Evolutionary conservation across 331 rosid species (phyloP), one percentile per base, ranked within the genome.

Genomic region (Malus hybrid): DNA sequence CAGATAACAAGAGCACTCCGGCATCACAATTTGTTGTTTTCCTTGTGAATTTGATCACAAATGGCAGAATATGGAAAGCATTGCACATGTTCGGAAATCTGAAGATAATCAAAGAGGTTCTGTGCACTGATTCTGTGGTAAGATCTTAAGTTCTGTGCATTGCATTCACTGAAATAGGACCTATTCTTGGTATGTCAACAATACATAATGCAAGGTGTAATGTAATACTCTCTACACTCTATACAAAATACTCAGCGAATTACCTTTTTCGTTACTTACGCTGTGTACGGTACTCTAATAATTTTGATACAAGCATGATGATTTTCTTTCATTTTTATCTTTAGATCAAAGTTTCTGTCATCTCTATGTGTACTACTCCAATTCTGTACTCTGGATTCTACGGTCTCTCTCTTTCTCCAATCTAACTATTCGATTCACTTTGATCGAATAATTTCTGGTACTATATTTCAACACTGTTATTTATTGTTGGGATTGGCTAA

Each of bases 51-150:
- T 54, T 71, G 42, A 11, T 5, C 52, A 22, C 68, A 33, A 60
- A 64, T 10, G 29, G 70, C 46, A 78, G 77, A 73, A 65, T 78
- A 59, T 78, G 82, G 82, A 42, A 20, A 54, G 44, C 62, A 4
- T 36, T 78, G 72, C 28, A 72, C 29, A 64, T 55, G 82, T 54
- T 5, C 32, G 3, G 73, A 65, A 72, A 71, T 66, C 9, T 72
- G 62, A 29, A 64, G 55, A 71, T 72, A 11, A 72, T 78, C 73
- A 54, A 54, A 2, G 20, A 77, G 11, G 75, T 72, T 72, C 36
- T 72, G 6, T 71, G 75, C 61, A 2, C 22, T 36, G 44, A 14
- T 65, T 67, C 78, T 34, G 60, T 5, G 85, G 85, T 81, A 72
- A 76, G 75, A 36, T 33, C 16, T 11, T 11, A 39, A 27, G 44